Percentiles rank a stretch among this genome's conserved stretches.
These are phyloP conservation scores for Massarina eburnea DNA, from an alignment of 2,329 filamentous ascomycete genomes.

Conservation along the genomic window DNA sequence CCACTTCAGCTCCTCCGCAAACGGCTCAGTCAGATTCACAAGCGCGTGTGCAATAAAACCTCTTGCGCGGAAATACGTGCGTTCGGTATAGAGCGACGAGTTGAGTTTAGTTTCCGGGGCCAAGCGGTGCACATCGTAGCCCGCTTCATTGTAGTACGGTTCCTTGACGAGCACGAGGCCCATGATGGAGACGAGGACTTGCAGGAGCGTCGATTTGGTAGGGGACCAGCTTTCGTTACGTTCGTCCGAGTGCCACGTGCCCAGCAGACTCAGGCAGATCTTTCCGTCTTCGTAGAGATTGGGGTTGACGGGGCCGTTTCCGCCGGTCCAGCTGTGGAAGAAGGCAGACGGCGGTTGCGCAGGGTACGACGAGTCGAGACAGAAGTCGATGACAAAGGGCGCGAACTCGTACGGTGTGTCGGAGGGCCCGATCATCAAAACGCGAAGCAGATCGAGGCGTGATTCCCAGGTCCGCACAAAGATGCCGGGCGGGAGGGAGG, in stretches of 20 bases:
- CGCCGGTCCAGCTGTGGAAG: constrained; percentile 62
- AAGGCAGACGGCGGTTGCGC: constrained; percentile 55
- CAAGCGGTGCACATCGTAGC: constrained; percentile 56
- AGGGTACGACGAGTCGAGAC: constrained; percentile 55
- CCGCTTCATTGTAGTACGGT: constrained; percentile 67
- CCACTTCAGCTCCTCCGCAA: constrained; percentile 56
- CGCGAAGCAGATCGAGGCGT: constrained; percentile 59
- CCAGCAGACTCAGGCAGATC: constrained; percentile 61
- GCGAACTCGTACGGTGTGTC: constrained; percentile 64
- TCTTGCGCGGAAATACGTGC: constrained; percentile 55
- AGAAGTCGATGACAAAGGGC: constrained; percentile 63
- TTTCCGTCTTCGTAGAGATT: constrained; percentile 66
- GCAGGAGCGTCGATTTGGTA: constrained; percentile 56
- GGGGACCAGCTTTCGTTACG: constrained; percentile 58
- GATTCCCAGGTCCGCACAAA: constrained; percentile 63
- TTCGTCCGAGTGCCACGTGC: constrained; percentile 60
- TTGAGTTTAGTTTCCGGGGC: constrained; percentile 50
- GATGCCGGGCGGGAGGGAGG: constrained; percentile 57
- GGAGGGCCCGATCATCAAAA: constrained; percentile 59
- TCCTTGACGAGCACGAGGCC: constrained; percentile 60
- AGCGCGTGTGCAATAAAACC: constrained; percentile 55
- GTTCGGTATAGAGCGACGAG: constrained; percentile 56
- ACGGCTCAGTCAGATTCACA: constrained; percentile 44
- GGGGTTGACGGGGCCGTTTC: constrained; percentile 58
- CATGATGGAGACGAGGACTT: constrained; percentile 60